phyloP scores from a whole-genome alignment of 805 yeast species.

The Scheffersomyces coipomensis region DNA sequence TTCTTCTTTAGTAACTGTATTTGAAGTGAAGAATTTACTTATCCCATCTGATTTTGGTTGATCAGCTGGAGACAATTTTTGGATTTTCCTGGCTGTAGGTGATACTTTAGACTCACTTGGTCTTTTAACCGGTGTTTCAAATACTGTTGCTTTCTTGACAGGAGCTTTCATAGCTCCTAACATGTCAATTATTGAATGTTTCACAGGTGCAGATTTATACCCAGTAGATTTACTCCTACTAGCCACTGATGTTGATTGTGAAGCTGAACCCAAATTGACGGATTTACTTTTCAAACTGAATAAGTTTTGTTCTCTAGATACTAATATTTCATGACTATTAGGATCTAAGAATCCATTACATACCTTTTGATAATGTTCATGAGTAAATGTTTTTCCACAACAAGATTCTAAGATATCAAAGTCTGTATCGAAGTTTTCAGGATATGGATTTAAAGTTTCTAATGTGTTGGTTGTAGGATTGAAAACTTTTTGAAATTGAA shows the following conservation, averaged over 20 bases:
- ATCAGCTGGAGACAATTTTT: constrained; percentile 2
- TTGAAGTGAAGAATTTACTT: constrained; percentile 6
- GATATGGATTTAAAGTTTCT: constrained; percentile 59
- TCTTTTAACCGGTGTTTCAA: neutral
- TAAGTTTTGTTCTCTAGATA: constrained; percentile 46
- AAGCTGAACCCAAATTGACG: constrained; percentile 3
- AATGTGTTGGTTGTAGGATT: constrained; percentile 54
- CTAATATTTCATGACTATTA: constrained; percentile 44
- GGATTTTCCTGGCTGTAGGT: constrained; percentile 12
- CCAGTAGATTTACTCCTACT: neutral
- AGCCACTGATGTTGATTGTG: neutral
- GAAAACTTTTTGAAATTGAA: constrained; percentile 82
- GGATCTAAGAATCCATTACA: constrained; percentile 74
- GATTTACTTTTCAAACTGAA: constrained; percentile 16
- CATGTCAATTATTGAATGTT: neutral
- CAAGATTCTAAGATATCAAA: constrained; percentile 42
- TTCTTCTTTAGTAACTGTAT: constrained; percentile 1
- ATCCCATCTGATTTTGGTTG: constrained; percentile 2
- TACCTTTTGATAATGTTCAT: constrained; percentile 50
- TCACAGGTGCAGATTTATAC: neutral
- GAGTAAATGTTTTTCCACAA: constrained; percentile 45
- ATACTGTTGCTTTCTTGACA: neutral
- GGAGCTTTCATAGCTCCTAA: neutral
- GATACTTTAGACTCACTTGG: constrained; percentile 6
- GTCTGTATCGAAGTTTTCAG: constrained; percentile 39